phyloP scores from a whole-genome alignment of 805 yeast species.

The Starmerella sirachaensis region DNA sequence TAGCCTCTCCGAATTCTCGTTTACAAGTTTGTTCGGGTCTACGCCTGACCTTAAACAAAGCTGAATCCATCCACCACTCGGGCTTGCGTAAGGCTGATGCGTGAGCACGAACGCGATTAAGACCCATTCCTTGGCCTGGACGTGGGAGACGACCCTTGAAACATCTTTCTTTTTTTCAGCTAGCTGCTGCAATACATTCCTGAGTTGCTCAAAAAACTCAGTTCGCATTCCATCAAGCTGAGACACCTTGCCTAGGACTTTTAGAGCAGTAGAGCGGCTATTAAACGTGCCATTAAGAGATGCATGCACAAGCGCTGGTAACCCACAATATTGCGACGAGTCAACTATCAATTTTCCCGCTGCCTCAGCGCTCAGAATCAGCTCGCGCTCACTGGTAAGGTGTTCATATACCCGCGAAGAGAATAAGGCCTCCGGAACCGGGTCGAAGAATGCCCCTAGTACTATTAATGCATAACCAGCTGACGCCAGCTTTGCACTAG shows the following conservation, averaged over 20 bases:
- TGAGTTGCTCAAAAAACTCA: background rate
- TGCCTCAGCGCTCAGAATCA: conserved; percentile 12
- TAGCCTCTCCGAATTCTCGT: conserved; percentile 22
- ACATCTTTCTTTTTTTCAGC: conserved; percentile 3
- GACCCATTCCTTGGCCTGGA: conserved; percentile 22
- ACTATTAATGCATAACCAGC: conserved; percentile 42
- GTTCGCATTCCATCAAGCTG: background rate
- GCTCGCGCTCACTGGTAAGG: conserved; percentile 10
- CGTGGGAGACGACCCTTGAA: conserved; percentile 3
- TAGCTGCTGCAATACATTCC: conserved; percentile 1
- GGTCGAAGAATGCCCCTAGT: conserved; percentile 20
- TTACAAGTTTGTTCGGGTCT: conserved; percentile 55
- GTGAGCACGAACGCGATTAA: conserved; percentile 34
- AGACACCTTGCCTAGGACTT: background rate
- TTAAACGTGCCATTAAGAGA: background rate
- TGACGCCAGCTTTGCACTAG: conserved; percentile 30
- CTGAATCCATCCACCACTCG: conserved; percentile 64
- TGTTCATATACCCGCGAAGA: conserved; percentile 18
- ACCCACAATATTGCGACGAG: background rate
- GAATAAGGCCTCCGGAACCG: conserved; percentile 11
- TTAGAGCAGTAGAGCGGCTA: background rate
- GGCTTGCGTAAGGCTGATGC: conserved; percentile 33
- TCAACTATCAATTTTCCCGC: background rate
- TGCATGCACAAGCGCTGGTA: background rate
- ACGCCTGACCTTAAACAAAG: conserved; percentile 44